Base-by-base conservation (phyloP, 371 early-diverging fungal genomes). In the Actinomortierella ambigua region DNA sequence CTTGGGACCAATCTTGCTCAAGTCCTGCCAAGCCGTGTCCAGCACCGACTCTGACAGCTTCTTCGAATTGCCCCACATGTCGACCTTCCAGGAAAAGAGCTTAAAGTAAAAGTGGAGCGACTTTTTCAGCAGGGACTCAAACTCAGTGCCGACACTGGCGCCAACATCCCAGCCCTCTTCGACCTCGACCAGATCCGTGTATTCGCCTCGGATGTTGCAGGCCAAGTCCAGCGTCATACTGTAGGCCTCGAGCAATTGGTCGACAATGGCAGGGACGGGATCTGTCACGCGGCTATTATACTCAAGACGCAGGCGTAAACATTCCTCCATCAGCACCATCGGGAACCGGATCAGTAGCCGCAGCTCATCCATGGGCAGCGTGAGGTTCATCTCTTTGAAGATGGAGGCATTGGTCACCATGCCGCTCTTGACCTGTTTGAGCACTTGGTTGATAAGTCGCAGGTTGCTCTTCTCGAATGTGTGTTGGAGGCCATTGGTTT, bases 221-320 rank as follows among this genome's bases (percentile, higher is more conserved):
- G 93, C 93, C 34, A 91, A 66, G 0, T 82, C 70, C n/a, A 95
- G 79, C 22, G 89, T 80, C 14, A 87, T 86, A 40, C 88, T 85
- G 61, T 90, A 89, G 68, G 91, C 92, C 52, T 92, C 94, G 80
- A 92, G 81, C 82, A 91, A 83, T 63, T 92, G 90, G 61, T 92
- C 93, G 1, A 93, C 82, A 78, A 89, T 89, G 14, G 85, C 82
- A 48, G 85, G 82, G 2, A 90, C 86, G 5, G 90, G 90, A 28
- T 88, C 90, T 18, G 79, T 80, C 59, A 91, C 77, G 39, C 86
- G 85, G 53, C 85, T 86, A 15, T 90, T 87, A 59, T 91, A 90
- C 61, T 90, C 87, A 46, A 95, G 68, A 46, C 92, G 86, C 11
- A 93, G 81, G 58, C 87, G 88, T 57, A 94, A 68, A 40, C 90